Conservation (phyloP, 495 filamentous ascomycete species). For the Talaromyces trachyspermus region DNA sequence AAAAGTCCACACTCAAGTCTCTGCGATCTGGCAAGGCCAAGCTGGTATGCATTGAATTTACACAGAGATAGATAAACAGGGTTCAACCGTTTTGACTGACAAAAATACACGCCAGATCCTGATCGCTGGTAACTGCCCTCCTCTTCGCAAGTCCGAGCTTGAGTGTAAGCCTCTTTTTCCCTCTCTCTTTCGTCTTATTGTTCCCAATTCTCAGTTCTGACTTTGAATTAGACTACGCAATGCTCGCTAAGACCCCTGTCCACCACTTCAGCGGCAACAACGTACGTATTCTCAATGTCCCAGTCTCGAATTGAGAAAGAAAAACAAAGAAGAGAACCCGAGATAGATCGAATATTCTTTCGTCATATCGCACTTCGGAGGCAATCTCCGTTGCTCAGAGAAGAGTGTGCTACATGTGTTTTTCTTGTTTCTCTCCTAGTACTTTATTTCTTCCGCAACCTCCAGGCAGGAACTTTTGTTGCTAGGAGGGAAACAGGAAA, state of each 20-base stretch:
- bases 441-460: background rate
- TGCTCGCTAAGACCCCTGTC: constrained; percentile 87
- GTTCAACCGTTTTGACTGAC: background rate
- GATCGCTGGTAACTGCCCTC: constrained; percentile 91
- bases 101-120: constrained; percentile 43
- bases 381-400: constrained; percentile 13
- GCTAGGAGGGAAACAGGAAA: constrained; percentile 70
- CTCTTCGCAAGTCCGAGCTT: constrained; percentile 89
- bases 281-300: constrained; percentile 54
- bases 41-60: constrained; percentile 39
- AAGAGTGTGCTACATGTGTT: no score
- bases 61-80: background rate
- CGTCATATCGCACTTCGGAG: constrained; percentile 9
- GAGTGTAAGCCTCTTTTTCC: constrained; percentile 57
- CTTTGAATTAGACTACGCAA: constrained; percentile 69
- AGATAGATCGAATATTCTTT: constrained; percentile 9
- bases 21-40: constrained; percentile 81
- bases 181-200: no score
- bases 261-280: constrained; percentile 98
- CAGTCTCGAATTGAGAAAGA: constrained; percentile 18
- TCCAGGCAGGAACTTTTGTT: constrained; percentile 16
- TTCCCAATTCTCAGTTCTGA: background rate
- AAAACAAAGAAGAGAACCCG: constrained; percentile 2
- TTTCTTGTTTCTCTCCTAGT: no score
- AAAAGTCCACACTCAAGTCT: constrained; percentile 94